Conservation (phyloP, 257 asterid genomes). For the Solanum chiquidenum region DNA sequence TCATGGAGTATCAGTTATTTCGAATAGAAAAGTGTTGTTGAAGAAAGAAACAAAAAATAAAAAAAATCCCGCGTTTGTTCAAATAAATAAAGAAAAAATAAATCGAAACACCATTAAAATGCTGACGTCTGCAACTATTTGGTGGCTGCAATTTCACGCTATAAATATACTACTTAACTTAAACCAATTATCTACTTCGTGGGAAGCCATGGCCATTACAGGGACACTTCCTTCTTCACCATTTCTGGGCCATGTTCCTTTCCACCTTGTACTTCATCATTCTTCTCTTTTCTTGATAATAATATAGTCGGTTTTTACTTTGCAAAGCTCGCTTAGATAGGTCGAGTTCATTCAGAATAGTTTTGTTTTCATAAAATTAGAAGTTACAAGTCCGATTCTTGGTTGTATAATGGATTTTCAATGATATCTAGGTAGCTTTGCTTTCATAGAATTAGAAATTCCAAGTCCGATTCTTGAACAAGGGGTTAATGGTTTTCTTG, state of each 20-base stretch:
- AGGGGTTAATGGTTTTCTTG: background rate
- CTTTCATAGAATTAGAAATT: background rate
- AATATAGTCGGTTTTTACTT: background rate
- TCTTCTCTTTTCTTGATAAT: background rate
- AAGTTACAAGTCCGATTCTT: background rate
- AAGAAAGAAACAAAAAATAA: background rate
- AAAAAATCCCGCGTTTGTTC: background rate
- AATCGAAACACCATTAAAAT: background rate
- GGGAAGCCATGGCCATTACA: constrained; percentile 1
- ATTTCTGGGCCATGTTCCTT: constrained; percentile 43
- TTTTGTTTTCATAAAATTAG: background rate
- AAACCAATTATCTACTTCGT: background rate
- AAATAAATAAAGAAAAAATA: background rate
- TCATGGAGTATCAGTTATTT: background rate
- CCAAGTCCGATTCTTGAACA: background rate
- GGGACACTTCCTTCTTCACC: constrained; percentile 57
- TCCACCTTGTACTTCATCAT: constrained; percentile 30
- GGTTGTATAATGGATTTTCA: background rate
- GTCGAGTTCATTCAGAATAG: background rate
- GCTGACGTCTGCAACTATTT: background rate
- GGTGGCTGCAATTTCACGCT: background rate
- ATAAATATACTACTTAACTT: background rate
- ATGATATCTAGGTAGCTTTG: background rate
- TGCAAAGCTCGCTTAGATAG: background rate
- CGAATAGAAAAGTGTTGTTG: background rate